These are phyloP conservation scores for Leishmania tropica DNA, from an alignment of 208 protist genomes.

Conservation along the genomic window DNA sequence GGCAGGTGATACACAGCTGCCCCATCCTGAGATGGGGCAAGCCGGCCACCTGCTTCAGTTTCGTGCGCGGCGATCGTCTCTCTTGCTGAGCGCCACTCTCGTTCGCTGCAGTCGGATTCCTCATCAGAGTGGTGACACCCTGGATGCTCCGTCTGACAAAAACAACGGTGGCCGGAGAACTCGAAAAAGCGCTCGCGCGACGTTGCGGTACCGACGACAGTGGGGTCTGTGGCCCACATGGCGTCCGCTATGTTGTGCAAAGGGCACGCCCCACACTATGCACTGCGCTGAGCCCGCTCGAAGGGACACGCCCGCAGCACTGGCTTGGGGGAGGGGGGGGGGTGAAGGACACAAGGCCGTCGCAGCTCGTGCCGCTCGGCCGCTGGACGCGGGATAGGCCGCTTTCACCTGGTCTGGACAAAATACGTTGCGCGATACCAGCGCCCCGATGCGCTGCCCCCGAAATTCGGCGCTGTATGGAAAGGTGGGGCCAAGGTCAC, in stretches of 20 bases:
- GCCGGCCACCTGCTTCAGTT: background rate
- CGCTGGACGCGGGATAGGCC: background rate
- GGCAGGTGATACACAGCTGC: constrained; percentile 22
- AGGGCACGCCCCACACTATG: background rate
- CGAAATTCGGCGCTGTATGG: constrained; percentile 42
- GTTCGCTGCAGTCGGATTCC: background rate
- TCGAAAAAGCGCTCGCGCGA: background rate
- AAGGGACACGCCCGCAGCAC: background rate
- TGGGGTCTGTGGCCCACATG: background rate
- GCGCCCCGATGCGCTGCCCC: constrained; percentile 4
- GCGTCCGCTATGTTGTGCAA: background rate
- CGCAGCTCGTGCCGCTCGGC: background rate
- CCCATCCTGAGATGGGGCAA: constrained; percentile 47
- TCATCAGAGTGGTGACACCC: background rate
- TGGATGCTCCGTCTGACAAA: background rate
- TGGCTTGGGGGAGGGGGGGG: background rate
- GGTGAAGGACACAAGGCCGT: background rate
- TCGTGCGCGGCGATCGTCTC: background rate
- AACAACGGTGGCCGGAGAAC: background rate
- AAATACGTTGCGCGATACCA: background rate
- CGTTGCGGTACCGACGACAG: background rate
- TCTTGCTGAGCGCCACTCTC: background rate
- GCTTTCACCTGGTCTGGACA: background rate
- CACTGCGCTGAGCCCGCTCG: background rate
- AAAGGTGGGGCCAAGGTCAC: constrained; percentile 19